A percentile compares a stretch with the other conserved stretches of the same genome.
Conservation (phyloP, 2,329 filamentous ascomycete species). For the Geoglossum cookeanum region DNA sequence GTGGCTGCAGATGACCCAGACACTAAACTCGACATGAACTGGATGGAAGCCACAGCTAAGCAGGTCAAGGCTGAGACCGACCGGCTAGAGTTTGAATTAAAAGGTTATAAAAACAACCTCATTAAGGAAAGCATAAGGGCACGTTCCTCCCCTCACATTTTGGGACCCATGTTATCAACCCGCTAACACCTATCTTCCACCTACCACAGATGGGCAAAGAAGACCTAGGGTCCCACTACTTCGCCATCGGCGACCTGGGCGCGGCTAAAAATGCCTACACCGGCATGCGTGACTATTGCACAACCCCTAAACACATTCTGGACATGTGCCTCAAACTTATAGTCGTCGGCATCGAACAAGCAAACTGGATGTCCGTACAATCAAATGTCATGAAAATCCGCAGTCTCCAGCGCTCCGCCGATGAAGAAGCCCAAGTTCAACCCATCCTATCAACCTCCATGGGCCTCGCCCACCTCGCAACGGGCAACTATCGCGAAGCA, state of each 20-base stretch:
- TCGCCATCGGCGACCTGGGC: conserved; percentile 54
- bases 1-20: conserved; percentile 50
- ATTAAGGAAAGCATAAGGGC: conserved; percentile 94
- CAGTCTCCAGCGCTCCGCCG: conserved; percentile 32
- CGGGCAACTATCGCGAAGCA: conserved; percentile 41
- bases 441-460: conserved; percentile 46
- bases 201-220: conserved; percentile 72
- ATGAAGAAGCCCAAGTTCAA: conserved; percentile 36
- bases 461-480: conserved; percentile 41
- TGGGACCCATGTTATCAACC: conserved; percentile 5
- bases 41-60: conserved; percentile 51
- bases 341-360: conserved; percentile 53
- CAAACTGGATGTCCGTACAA: conserved; percentile 54
- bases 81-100: conserved; percentile 67
- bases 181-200: neutral
- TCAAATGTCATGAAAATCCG: conserved; percentile 39
- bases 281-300: conserved; percentile 82
- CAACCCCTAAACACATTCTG: conserved; percentile 61
- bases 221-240: conserved; percentile 70
- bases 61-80: conserved; percentile 50
- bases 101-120: conserved; percentile 88
- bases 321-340: conserved; percentile 68
- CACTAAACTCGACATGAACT: conserved; percentile 46
- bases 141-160: conserved; percentile 16
- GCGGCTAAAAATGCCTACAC: conserved; percentile 59